phyloP scores from a whole-genome alignment of 148 eudicot species.

The Camellia sinensis region DNA sequence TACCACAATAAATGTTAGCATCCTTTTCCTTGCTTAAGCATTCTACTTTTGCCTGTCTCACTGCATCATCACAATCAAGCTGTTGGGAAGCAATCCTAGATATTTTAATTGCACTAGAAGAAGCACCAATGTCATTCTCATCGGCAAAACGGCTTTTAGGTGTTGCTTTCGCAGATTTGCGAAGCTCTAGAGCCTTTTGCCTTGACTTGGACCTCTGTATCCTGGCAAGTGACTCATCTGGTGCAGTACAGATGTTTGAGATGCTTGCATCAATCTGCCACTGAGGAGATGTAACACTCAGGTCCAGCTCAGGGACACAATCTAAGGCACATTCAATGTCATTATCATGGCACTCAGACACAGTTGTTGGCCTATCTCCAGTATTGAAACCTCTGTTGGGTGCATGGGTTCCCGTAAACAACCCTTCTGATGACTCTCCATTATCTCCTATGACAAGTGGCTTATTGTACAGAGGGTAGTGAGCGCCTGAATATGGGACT shows the following conservation, averaged over 20 bases:
- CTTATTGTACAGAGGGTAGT: conserved; percentile 31
- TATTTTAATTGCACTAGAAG: conserved; percentile 20
- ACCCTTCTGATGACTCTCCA: conserved; percentile 27
- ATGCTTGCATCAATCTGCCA: conserved; percentile 36
- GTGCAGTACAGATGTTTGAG: conserved; percentile 27
- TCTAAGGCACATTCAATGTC: conserved; percentile 22
- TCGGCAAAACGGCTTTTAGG: conserved; percentile 34
- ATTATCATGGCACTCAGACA: conserved; percentile 24
- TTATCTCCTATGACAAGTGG: conserved; percentile 27
- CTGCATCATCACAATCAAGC: conserved; percentile 12
- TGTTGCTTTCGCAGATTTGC: conserved; percentile 54
- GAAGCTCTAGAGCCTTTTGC: conserved; percentile 83
- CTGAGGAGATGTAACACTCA: conserved; percentile 50
- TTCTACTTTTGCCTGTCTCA: conserved; percentile 20
- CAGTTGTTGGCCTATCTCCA: conserved; percentile 28
- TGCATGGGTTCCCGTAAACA: conserved; percentile 29
- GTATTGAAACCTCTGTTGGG: conserved; percentile 32
- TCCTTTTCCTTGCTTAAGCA: conserved; percentile 23
- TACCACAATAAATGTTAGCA: conserved; percentile 14
- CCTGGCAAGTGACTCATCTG: conserved; percentile 55
- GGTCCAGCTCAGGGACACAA: conserved; percentile 26
- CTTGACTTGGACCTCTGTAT: conserved; percentile 81
- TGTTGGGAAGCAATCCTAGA: conserved; percentile 15
- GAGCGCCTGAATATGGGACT: conserved; percentile 30
- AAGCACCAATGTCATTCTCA: conserved; percentile 24